phyloP scores from a whole-genome alignment of 1,284 basidiomycete species.

The Malassezia vespertilionis region DNA sequence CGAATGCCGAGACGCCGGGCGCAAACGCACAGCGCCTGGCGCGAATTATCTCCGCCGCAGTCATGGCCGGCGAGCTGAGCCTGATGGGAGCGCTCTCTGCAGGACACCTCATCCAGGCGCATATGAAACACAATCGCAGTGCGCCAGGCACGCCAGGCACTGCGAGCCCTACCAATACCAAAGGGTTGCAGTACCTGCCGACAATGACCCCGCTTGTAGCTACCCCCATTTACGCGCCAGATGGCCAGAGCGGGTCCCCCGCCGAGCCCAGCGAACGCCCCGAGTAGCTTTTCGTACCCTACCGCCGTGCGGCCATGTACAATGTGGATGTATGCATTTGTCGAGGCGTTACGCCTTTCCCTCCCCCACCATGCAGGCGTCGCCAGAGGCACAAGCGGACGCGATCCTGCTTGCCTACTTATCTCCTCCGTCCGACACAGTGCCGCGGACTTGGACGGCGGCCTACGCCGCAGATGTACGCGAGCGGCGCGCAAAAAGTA shows the following conservation, averaged over 20 bases:
- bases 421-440: neutral
- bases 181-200: constrained; percentile 11
- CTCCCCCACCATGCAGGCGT: constrained; percentile 1
- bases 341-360: neutral
- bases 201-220: constrained; percentile 18
- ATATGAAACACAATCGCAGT: constrained; percentile 46
- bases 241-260: neutral
- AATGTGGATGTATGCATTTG: neutral
- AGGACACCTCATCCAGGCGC: constrained; percentile 45
- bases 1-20: constrained; percentile 37
- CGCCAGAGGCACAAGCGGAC: constrained; percentile 16
- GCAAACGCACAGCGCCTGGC: constrained; percentile 46
- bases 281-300: too few species aligned
- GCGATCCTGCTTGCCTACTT: constrained; percentile 8
- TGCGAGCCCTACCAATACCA: constrained; percentile 23
- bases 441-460: neutral
- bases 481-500: constrained; percentile 4
- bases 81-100: constrained; percentile 44
- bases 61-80: constrained; percentile 46
- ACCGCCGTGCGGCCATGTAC: too few species aligned
- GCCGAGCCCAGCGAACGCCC: neutral
- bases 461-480: constrained; percentile 4
- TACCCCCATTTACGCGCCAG: constrained; percentile 6
- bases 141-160: constrained; percentile 42
- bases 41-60: constrained; percentile 43